Percentiles rank a stretch among this genome's conserved stretches.
phyloP scores from a whole-genome alignment of 352 stramenopile genomes.

The Globisporangium camurandrum region DNA sequence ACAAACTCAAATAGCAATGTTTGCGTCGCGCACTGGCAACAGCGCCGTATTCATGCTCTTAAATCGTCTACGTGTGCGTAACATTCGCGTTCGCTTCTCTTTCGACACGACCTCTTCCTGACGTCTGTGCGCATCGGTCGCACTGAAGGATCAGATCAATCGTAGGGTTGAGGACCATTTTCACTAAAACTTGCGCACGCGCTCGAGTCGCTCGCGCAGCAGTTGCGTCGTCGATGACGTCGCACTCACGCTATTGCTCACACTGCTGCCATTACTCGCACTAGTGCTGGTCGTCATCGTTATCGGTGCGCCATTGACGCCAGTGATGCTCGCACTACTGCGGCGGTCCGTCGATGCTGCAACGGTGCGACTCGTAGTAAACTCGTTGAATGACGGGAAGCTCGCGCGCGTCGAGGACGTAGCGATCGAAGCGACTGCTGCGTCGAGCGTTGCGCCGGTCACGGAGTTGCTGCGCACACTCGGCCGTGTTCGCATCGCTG shows the following conservation, averaged over 20 bases:
- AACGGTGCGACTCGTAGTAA: constrained; percentile 18
- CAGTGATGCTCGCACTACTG: constrained; percentile 1
- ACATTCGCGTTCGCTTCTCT: not conserved
- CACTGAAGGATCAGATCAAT: too few species aligned
- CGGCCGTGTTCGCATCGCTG: not conserved
- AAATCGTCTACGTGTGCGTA: too few species aligned
- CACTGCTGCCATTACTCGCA: not conserved
- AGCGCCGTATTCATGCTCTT: too few species aligned
- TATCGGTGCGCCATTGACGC: constrained; percentile 1
- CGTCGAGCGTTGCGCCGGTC: not conserved
- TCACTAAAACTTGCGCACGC: constrained; percentile 16
- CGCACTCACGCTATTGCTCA: not conserved
- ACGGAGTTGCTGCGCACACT: constrained; percentile 12
- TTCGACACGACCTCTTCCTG: not conserved
- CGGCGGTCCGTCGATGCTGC: constrained; percentile 4
- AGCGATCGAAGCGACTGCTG: constrained; percentile 1
- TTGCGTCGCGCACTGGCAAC: too few species aligned
- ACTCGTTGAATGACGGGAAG: constrained; percentile 42
- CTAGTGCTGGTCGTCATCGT: constrained; percentile 6
- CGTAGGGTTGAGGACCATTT: too few species aligned
- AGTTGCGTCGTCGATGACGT: constrained; percentile 15
- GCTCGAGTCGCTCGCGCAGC: constrained; percentile 17
- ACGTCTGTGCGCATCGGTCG: too few species aligned
- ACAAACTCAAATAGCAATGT: too few species aligned
- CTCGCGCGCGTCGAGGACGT: constrained; percentile 24